phyloP scores from a whole-genome alignment of 1,139 yeast genomes.

The Diutina mesorugosa region DNA sequence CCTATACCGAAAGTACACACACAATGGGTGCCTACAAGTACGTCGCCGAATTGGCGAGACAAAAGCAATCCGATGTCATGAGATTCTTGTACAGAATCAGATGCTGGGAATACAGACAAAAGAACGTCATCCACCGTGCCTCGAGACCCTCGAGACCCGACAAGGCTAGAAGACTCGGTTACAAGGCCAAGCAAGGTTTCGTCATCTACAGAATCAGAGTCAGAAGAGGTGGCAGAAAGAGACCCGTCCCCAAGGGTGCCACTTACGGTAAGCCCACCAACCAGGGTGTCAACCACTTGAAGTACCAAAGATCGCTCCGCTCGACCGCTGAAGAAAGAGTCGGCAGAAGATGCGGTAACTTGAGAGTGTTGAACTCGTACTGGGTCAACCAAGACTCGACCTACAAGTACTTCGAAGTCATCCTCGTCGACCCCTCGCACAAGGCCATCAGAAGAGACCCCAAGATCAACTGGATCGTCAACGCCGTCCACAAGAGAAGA shows the following conservation, averaged over 20 bases:
- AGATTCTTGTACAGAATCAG: slow-evolving; percentile 98
- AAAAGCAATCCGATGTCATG: slow-evolving; percentile 99
- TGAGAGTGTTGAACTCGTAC: slow-evolving; percentile 99
- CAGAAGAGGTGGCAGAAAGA: slow-evolving; percentile 99
- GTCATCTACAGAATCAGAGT: slow-evolving; percentile 98
- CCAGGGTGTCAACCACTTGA: slow-evolving; percentile 99
- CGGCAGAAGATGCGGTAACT: slow-evolving; percentile 97
- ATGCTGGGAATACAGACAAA: slow-evolving; percentile 99
- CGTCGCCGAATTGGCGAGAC: slow-evolving; percentile 98
- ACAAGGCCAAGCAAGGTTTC: slow-evolving; percentile 99
- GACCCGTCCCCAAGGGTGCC: slow-evolving; percentile 99
- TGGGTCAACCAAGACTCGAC: slow-evolving; percentile 99
- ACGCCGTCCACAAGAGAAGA: slow-evolving; percentile 99
- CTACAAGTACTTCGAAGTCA: slow-evolving; percentile 98
- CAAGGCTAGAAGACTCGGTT: slow-evolving; percentile 99
- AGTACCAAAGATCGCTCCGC: slow-evolving; percentile 97
- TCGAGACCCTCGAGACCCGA: slow-evolving; percentile 99
- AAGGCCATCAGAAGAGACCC: slow-evolving; percentile 98
- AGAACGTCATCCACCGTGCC: slow-evolving; percentile 98
- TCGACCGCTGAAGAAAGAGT: slow-evolving; percentile 99
- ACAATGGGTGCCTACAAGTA: slow-evolving; percentile 99
- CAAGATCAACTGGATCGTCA: slow-evolving; percentile 98
- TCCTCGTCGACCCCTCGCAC: slow-evolving; percentile 95
- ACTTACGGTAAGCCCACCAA: slow-evolving; percentile 99
- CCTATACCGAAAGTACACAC: background rate